Evolutionary conservation across 2,329 filamentous ascomycete species (phyloP), one percentile per base, ranked within the genome.

Genomic region (Pleomassaria siparia): DNA sequence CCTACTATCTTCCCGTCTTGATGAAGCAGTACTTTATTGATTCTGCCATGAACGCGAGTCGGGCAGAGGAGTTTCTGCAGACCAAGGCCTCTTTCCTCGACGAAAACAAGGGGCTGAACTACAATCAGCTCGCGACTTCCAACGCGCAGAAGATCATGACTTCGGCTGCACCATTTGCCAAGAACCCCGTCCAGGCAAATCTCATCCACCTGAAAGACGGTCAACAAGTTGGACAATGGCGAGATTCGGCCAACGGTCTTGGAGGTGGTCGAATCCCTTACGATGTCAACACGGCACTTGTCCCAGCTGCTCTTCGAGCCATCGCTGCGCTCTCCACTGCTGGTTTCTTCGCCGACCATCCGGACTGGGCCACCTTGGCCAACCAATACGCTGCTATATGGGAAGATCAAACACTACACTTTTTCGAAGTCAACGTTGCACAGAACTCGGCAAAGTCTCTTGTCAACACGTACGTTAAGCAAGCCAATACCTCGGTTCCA

Each of bases 191-290:
- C 0, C 69, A 73, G 4, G 71, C 74, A 0, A 86, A 86, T 25
- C 69, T 87, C 2, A 78, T 86, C 12, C 80, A 77, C 48, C 71
- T 87, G 0, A 82, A 81, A 48, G 59, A 77, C 0, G 75, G 70
- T 6, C 66, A 84, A 50, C 53, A 75, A 0, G 80, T 85, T 0
- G 84, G 84, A 0, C 70, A 87, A 60, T 87, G 83, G 84, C 75
- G 84, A 40, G 84, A 87, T 52, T 83, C 79, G 13, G 75, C 70
- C 1, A 79, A 79, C 41, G 83, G 84, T 12, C 72, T 86, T 12
- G 84, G 80, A 1, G 81, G 81, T 26, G 83, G 81, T 2, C 75
- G 79, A 0, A 81, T 85, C n/a, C 83, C 84, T 0, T 86, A 83
- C 58, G 78, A 86, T 51, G 83, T 86, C 20, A 87, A 86, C 56